These are phyloP conservation scores for Sicyos baderoa DNA, from an alignment of 306 rosid genomes.

Conservation along the genomic window DNA sequence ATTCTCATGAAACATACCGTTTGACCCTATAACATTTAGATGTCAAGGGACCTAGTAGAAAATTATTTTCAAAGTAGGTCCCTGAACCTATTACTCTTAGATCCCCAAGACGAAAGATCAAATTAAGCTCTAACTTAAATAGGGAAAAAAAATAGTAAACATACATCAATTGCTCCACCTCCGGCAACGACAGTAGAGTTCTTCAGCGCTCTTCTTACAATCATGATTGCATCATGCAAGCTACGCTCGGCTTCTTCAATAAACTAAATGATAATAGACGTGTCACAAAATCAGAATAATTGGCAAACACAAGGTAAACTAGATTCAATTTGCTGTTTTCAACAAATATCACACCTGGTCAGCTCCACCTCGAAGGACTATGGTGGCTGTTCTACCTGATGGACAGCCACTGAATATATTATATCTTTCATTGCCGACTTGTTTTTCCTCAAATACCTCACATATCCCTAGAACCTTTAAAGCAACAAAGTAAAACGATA, in stretches of 20 bases:
- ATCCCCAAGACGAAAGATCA: background rate
- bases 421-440: constrained; percentile 96
- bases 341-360: constrained; percentile 57
- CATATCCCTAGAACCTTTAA: constrained; percentile 91
- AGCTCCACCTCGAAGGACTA: constrained; percentile 99
- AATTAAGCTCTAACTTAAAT: constrained; percentile 9
- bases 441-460: constrained; percentile 85
- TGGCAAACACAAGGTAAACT: no score
- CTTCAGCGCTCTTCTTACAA: constrained; percentile 91
- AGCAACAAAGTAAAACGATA: constrained; percentile 20
- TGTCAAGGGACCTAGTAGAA: no score
- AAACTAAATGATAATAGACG: constrained; percentile 45
- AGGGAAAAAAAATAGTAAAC: no score
- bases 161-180: constrained; percentile 98
- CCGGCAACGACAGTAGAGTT: constrained; percentile 98
- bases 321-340: background rate
- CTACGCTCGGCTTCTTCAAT: constrained; percentile 99
- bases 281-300: background rate
- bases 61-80: no score
- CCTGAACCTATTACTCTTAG: no score
- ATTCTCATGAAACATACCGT: no score
- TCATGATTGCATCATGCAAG: constrained; percentile 98
- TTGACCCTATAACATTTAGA: no score
- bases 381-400: constrained; percentile 86
- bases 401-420: constrained; percentile 95